A percentile compares a stretch with the other conserved stretches of the same genome.
Evolutionary conservation across 768 basidiomycete species (phyloP).

Genomic region (Suillus variegatus): DNA sequence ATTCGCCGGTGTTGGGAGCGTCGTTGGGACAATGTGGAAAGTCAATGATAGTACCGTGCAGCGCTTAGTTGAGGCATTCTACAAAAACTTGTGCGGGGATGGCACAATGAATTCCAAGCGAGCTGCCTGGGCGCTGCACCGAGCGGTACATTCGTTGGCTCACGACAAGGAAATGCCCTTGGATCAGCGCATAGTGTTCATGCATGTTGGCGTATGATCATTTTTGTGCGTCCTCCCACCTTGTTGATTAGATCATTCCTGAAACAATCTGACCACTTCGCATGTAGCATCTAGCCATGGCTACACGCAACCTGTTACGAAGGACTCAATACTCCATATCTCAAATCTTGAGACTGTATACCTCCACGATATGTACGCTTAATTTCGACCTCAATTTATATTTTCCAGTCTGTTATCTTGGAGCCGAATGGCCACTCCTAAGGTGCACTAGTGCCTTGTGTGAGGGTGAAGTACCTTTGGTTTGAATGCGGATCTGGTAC

Average conservation of each 20-base stretch:
- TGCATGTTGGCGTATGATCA: slow-evolving; percentile 10
- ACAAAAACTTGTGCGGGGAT: neutral
- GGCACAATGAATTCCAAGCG: slow-evolving; percentile 5
- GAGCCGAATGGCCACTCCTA: neutral
- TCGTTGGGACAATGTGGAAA: slow-evolving; percentile 24
- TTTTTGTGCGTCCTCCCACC: neutral
- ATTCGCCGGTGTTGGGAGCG: slow-evolving; percentile 20
- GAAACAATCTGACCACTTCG: neutral
- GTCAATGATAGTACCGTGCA: slow-evolving; percentile 4
- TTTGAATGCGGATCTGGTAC: too few species aligned
- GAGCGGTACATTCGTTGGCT: neutral
- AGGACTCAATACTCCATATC: too few species aligned
- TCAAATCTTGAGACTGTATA: neutral
- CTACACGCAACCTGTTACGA: too few species aligned
- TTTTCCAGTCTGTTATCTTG: neutral
- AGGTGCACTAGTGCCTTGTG: too few species aligned
- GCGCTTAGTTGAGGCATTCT: neutral
- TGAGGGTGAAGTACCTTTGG: neutral
- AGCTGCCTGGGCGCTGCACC: slow-evolving; percentile 9
- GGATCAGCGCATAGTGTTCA: slow-evolving; percentile 9
- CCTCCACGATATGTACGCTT: neutral
- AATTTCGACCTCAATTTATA: neutral
- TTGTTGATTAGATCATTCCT: too few species aligned
- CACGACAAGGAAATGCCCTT: neutral
- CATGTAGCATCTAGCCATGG: neutral